Evolutionary conservation across 495 filamentous ascomycete genomes (phyloP), one percentile per base, ranked within the genome.

Genomic region (Thozetella sp.): DNA sequence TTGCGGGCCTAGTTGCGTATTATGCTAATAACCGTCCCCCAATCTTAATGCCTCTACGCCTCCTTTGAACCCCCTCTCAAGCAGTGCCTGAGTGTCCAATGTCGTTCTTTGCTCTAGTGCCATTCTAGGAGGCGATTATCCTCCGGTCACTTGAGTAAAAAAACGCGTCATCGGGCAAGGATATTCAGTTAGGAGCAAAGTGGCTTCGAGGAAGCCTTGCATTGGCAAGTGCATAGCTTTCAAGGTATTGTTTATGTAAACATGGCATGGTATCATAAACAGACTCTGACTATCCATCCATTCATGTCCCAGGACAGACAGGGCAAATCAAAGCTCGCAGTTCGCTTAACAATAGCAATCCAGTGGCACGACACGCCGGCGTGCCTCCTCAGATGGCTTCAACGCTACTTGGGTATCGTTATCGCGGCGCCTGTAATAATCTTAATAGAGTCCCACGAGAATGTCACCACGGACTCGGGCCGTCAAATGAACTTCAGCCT

Each of bases 391-490:
- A 10, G 3, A 48, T 48, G 3, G 43, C 43, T 3, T 11, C 43
- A n/a, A 37, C n/a, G 43, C 43, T 48, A 48, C 43, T 48, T 19
- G 43, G 43, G 43, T 48, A 48, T 37, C 30, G 17, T 37, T 17
- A 37, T 37, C 17, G 30, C 30, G 30, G 30, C 30, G 17, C 9
- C 20, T 20, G 6, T 48, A 48, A 9, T 10, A 11, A 48, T 19
- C 25, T 19, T 68, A 71, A 60, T 71, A 71, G 6, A 71, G 64
- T 50, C 68, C 68, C 15, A 72, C 59, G 26, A 67, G 73, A 59
- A 80, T 78, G 57, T 80, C 76, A 67, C 76, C 76, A 27, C 74
- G 62, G 51, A 78, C 68, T 59, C 76, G 61, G n/a, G 76, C 76
- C 2, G 76, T 78, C 58, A 80, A 57, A 59, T 80, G 76, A 22